Base-by-base conservation (phyloP, 495 filamentous ascomycete species). In the Lasiosphaeria miniovina region DNA sequence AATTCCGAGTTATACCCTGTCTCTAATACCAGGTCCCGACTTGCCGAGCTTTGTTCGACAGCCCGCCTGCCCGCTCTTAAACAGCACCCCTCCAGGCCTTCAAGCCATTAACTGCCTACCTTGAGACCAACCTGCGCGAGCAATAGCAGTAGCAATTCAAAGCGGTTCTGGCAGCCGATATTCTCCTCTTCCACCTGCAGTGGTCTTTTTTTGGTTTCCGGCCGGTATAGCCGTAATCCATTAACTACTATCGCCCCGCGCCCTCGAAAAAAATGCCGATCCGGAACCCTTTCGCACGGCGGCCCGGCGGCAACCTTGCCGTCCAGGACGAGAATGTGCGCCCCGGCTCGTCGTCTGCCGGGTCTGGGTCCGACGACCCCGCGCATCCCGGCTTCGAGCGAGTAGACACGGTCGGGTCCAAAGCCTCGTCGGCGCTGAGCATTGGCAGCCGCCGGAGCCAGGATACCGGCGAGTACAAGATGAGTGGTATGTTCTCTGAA, bases 381-480 rank as follows among this genome's bases (percentile, higher is more conserved):
- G 66, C 71, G 14, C 75, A 76, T 36, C 68, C 75, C 49, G 76
- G 79, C 32, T 83, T 82, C 50, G 82, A 85, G 60, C 74, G 77
- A 54, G 77, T 80, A 49, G 80, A 83, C 68, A 84, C 77, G 35
- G 72, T 79, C 36, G 82, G 80, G 15, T 85, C 83, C 33, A 80
- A 75, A 62, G 71, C 77, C 1, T 83, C 84, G 34, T 82, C 82
- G 33, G 80, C 85, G 24, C 75, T 90, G 69, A 87, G 83, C 63
- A 82, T 89, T 41, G 82, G 81, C 59, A 82, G 76, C 67, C 76
- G 75, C 51, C 76, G 65, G 65, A 75, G 77, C 57, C 73, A 74
- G 62, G 85, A 89, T 58, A 86, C 82, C 15, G 83, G 81, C 53
- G 90, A 91, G 68, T 93, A 90, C 72, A 90, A 93, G 77, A 79